phyloP scores from a whole-genome alignment of 2,329 filamentous ascomycete species.

The Cercospora janseana region DNA sequence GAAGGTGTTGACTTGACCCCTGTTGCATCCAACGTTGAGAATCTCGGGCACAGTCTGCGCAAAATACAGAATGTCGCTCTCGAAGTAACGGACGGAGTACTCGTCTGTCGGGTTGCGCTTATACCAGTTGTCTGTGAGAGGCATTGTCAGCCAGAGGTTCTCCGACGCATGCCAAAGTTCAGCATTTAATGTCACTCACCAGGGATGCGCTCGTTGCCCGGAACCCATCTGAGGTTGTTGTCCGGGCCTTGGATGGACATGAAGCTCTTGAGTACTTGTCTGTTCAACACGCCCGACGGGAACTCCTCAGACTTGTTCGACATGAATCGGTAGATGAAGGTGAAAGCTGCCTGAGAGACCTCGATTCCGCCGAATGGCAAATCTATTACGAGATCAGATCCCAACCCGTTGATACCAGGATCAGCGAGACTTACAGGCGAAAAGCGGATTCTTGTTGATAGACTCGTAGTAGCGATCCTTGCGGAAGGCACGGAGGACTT shows the following conservation, averaged over 20 bases:
- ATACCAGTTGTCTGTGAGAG: conserved; percentile 43
- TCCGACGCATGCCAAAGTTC: conserved; percentile 24
- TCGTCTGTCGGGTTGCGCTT: conserved; percentile 33
- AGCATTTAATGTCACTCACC: conserved; percentile 34
- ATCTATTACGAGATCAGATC: conserved; percentile 14
- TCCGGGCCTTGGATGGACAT: conserved; percentile 39
- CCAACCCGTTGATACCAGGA: neutral
- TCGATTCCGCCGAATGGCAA: conserved; percentile 32
- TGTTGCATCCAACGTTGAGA: conserved; percentile 39
- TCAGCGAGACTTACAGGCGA: conserved; percentile 18
- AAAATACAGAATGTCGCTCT: conserved; percentile 34
- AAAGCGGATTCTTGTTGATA: conserved; percentile 38
- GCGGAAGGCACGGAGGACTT: conserved; percentile 33
- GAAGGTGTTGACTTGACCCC: conserved; percentile 38
- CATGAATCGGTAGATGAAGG: conserved; percentile 42
- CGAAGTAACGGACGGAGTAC: conserved; percentile 35
- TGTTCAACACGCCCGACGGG: conserved; percentile 40
- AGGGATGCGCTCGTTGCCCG: conserved; percentile 44
- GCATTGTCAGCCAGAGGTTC: conserved; percentile 22
- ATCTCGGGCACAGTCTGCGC: conserved; percentile 32
- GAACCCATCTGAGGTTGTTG: conserved; percentile 34
- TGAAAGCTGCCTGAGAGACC: conserved; percentile 35
- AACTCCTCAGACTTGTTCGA: conserved; percentile 42
- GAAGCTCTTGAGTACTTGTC: conserved; percentile 43
- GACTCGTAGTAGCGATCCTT: conserved; percentile 30